A percentile compares a stretch with the other conserved stretches of the same genome.
phyloP scores from a whole-genome alignment of 768 basidiomycete species.

The Arthromyces matolae region DNA sequence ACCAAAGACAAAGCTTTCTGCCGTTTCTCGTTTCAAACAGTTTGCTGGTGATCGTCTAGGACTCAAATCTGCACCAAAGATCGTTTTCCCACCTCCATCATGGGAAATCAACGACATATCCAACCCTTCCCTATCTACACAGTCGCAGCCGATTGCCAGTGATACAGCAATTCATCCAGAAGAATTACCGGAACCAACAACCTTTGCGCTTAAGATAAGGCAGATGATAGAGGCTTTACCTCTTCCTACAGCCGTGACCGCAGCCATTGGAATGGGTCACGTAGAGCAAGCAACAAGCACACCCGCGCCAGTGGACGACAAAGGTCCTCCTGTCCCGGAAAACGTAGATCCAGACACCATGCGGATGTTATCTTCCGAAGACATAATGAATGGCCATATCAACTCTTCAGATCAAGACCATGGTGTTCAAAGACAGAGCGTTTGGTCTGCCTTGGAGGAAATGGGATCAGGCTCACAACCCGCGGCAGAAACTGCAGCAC shows the following conservation, averaged over 20 bases:
- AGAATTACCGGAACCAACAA: conserved; percentile 27
- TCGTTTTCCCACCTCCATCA: conserved; percentile 44
- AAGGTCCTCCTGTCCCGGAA: conserved; percentile 37
- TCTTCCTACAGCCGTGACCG: conserved; percentile 23
- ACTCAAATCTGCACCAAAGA: conserved; percentile 18
- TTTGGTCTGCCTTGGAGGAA: conserved; percentile 59
- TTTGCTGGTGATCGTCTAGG: conserved; percentile 24
- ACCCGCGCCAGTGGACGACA: conserved; percentile 20
- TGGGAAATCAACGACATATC: conserved; percentile 38
- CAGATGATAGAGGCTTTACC: conserved; percentile 36
- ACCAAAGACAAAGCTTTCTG: conserved; percentile 32
- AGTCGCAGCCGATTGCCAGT: not conserved
- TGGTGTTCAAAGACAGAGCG: conserved; percentile 34
- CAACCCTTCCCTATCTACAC: conserved; percentile 3
- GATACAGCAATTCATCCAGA: conserved; percentile 11
- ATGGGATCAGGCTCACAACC: conserved; percentile 29
- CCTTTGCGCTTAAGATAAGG: conserved; percentile 35
- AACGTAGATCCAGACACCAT: conserved; percentile 46
- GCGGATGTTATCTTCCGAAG: conserved; percentile 50
- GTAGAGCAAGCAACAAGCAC: conserved; percentile 3
- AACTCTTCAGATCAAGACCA: conserved; percentile 19
- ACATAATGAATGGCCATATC: conserved; percentile 59
- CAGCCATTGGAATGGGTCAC: conserved; percentile 12
- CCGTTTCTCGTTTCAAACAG: conserved; percentile 34
- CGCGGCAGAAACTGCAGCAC: conserved; percentile 13